Base-by-base conservation (phyloP, 2,329 filamentous ascomycete genomes). In the Fonsecaea monophora region DNA sequence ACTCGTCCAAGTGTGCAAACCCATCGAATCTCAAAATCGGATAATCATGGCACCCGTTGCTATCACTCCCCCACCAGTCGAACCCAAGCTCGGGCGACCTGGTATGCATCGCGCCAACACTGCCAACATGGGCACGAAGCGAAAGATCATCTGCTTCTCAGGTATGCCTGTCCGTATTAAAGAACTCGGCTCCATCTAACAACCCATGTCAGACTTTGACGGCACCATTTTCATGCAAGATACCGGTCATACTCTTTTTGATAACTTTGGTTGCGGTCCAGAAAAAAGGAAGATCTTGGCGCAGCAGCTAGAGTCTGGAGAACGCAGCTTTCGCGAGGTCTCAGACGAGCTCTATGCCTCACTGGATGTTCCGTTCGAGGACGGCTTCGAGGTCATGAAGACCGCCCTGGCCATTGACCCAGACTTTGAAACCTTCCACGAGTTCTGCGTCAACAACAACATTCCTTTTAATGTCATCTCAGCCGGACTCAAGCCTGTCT, bases 141-240 rank as follows among this genome's bases (percentile, higher is more conserved):
- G 80, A 75, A 81, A 82, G 71, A 80, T 82, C 38, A 78, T 81
- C 60, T 80, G 79, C 68, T 82, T 82, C 69, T 82, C 80, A 68
- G 79, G 80, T 82, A 77, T 64, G 72, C 37, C 54, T 18, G 32
- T 54, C 35, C 13, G 12, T 9, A 8, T 38, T 40, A 25, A 42
- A 40, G n/a, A n/a, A 38, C 18, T 58, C 34, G 56, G 48, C 37
- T 9, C 30, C 18, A 37, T 50, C 62, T 71, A 68, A 72, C 60
- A 54, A 50, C 64, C 56, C 4, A 42, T 62, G 57, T 35, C 66
- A 89, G 87, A 90, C 77, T 90, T 91, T 72, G 88, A 90, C 75
- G 88, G 88, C 69, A 90, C 88, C 3, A 91, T 91, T 69, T 90
- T 89, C 81, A 88, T 89, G 83, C 87, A 90, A 81, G 87, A 89